Evolutionary conservation across 139 green algal genomes (phyloP), one percentile per base, ranked within the genome.

Genomic region (Medakamo hakoo): DNA sequence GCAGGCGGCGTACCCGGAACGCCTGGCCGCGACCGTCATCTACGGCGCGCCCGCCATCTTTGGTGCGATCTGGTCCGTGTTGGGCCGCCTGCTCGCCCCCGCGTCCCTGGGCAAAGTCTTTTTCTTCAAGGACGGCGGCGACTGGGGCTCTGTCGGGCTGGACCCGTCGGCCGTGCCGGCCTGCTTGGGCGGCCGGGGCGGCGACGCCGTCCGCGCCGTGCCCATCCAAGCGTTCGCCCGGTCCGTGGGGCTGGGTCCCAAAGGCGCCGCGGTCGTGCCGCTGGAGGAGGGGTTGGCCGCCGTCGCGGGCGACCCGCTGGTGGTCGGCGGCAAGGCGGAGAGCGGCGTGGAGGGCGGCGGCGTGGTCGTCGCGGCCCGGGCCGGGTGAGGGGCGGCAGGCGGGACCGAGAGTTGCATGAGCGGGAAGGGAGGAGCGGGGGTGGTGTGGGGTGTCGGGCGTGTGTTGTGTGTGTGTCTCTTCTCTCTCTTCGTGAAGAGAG

Each of bases 1-100:
- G 40, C 40, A 52, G 40, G 40, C 9, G 40, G 9, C 9, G 9
- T 52, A 52, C 40, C 40, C 40, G 40, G 40, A 52, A 16, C 40
- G 40, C 40, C 30, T 90, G 1, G 73, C 86, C 1, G 57, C 29
- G 27, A 74, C 55, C 31, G 48, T 67, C 40, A 16, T 52, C 40
- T 52, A 52, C 16, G 40, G 40, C 16, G 40, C 40, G 9, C 40
- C 40, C 40, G 9, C 9, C 40, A 16, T 16, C 40, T 52, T 52
- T 52, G 40, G 9, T 16, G 40, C 40, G 9, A 9, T 52, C 40
- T 21, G 9, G 9, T 52, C 40, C 40, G 9, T 9, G 40, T 16
- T 52, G 9, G 9, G 9, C 40, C 40, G 9, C 40, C 16, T 52
- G 9, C 9, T 52, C 40, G 40, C 40, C 9, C 40, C 40, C 40